phyloP scores from a whole-genome alignment of 2,329 filamentous ascomycete genomes.

The Cadophora sp. region DNA sequence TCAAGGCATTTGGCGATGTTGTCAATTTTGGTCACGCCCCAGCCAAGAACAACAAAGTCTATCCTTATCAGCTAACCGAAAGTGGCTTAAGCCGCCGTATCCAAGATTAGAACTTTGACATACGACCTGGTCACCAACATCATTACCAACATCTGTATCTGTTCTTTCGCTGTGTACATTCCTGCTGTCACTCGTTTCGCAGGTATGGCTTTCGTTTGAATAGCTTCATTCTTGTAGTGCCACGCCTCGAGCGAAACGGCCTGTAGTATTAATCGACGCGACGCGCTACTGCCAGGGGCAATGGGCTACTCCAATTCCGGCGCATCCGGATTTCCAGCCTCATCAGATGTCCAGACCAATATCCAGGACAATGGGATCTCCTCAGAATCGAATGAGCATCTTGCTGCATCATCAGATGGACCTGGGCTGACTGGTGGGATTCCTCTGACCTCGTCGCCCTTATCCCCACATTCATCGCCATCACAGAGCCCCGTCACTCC shows the following conservation, averaged over 20 bases:
- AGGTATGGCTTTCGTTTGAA: constrained; percentile 8
- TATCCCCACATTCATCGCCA: neutral
- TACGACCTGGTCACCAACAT: neutral
- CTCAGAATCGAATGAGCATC: too few species aligned
- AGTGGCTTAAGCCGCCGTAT: constrained; percentile 7
- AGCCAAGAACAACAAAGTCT: constrained; percentile 11
- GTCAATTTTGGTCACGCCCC: neutral
- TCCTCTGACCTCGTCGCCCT: constrained; percentile 4
- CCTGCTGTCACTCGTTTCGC: constrained; percentile 15
- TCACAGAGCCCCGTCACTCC: neutral
- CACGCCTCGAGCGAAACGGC: neutral
- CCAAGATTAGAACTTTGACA: neutral
- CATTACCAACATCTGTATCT: neutral
- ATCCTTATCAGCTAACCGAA: constrained; percentile 2
- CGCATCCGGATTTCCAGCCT: constrained; percentile 5
- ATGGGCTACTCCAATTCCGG: constrained; percentile 7
- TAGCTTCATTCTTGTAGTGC: constrained; percentile 8
- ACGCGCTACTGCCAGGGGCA: constrained; percentile 9
- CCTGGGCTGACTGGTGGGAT: constrained; percentile 10
- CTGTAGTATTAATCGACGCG: neutral
- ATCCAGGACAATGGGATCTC: neutral
- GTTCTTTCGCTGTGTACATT: neutral
- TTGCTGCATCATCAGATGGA: neutral
- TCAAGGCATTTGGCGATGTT: neutral
- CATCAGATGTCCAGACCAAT: neutral